phyloP scores from a whole-genome alignment of 371 early-diverging fungal species.

The Rhizomucor miehei region DNA sequence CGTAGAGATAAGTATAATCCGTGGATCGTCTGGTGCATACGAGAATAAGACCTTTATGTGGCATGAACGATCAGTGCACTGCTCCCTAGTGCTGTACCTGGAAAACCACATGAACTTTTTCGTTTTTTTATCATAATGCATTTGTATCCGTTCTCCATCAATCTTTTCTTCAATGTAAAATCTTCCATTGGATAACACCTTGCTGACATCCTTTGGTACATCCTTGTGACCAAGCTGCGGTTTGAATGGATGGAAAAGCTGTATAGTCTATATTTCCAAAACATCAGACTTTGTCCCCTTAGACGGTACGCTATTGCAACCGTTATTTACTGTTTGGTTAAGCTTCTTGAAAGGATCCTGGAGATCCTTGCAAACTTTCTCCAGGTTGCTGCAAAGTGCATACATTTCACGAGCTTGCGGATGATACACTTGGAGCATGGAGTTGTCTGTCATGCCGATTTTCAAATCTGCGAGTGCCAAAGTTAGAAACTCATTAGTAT shows the following conservation, averaged over 20 bases:
- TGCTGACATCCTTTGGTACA: conserved; percentile 36
- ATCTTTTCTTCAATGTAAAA: conserved; percentile 80
- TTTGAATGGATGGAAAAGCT: conserved; percentile 53
- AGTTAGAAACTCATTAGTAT: too few species aligned
- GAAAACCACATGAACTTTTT: conserved; percentile 58
- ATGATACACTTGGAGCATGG: conserved; percentile 63
- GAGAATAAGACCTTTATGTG: conserved; percentile 14
- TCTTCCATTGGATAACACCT: conserved; percentile 34
- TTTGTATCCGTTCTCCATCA: conserved; percentile 76
- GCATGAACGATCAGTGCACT: background rate
- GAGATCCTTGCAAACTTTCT: conserved; percentile 51
- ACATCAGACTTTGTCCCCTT: background rate
- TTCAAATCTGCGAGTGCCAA: conserved; percentile 49
- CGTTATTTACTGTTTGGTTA: conserved; percentile 11
- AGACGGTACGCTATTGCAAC: background rate
- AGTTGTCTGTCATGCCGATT: conserved; percentile 68
- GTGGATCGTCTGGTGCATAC: conserved; percentile 26
- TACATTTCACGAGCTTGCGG: conserved; percentile 64
- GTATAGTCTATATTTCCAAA: conserved; percentile 29
- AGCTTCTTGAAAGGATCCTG: conserved; percentile 34
- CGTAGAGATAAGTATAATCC: conserved; percentile 67
- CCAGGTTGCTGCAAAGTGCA: conserved; percentile 60
- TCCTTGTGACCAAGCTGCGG: conserved; percentile 52
- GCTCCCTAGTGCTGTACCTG: conserved; percentile 22
- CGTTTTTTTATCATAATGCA: conserved; percentile 54